A percentile compares a stretch with the other conserved stretches of the same genome.
phyloP scores from a whole-genome alignment of 331 rosid species.

The Cydonia oblonga region DNA sequence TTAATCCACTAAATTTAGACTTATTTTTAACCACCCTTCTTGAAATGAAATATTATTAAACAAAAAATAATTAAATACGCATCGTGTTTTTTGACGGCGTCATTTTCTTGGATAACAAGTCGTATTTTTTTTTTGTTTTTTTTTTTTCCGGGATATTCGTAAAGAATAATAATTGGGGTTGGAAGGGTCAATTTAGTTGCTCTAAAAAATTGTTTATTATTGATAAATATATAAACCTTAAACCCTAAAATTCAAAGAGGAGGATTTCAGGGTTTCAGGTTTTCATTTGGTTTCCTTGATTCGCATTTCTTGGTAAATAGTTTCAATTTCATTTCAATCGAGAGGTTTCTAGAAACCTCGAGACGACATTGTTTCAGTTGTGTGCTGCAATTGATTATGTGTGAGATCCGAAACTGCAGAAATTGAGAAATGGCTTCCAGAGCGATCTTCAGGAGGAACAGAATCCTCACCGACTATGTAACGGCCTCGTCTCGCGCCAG shows the following conservation, averaged over 20 bases:
- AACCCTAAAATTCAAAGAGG: not conserved
- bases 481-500: constrained; percentile 17
- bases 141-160: not conserved
- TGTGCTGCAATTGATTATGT: not conserved
- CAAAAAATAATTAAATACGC: too few species aligned
- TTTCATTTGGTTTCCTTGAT: too few species aligned
- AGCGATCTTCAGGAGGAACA: constrained; percentile 45
- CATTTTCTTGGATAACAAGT: not conserved
- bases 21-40: too few species aligned
- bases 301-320: too few species aligned
- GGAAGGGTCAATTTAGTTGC: not conserved
- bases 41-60: too few species aligned
- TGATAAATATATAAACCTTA: not conserved
- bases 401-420: constrained; percentile 3
- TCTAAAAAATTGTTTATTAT: not conserved
- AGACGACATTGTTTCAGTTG: not conserved
- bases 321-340: not conserved
- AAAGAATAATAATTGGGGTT: not conserved
- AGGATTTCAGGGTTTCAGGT: not conserved
- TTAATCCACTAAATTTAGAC: too few species aligned
- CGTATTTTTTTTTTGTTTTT: not conserved
- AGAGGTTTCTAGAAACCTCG: not conserved
- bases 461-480: constrained; percentile 21
- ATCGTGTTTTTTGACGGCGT: too few species aligned
- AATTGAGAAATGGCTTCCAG: constrained; percentile 42